Base-by-base conservation (phyloP, 441 rosid species). In the Rhodomyrtus psidioides region DNA sequence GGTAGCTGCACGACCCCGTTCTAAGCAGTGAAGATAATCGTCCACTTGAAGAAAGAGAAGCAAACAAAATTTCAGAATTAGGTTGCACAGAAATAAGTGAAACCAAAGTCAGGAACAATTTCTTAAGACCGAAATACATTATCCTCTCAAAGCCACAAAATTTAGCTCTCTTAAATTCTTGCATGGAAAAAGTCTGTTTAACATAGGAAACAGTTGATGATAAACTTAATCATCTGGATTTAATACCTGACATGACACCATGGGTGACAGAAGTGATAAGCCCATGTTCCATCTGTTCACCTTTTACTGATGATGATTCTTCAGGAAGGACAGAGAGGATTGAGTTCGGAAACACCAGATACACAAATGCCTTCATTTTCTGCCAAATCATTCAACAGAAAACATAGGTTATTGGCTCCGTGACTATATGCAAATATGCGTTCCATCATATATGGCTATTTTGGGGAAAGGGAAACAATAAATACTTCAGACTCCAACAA, bases 291-390 rank as follows among this genome's bases (percentile, higher is more conserved):
- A 88, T 53, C 39, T 91, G 93, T 91, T 97, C 96, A 74, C 93
- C 93, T 88, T 86, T 87, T 23, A 75, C 89, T n/a, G 84, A 88
- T 17, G 87, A 85, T 62, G 92, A 90, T 55, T 86, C 94, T 89
- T 91, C 86, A 3, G 94, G 95, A 39, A 95, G 94, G 75, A 91
- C 93, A 2, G 96, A 94, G 83, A 86, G 92, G 83, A 90, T 85
- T 26, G 96, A 87, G 91, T 95, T 96, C 46, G 98, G 98, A 85
- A 97, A 97, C 86, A 94, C 98, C 89, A 97, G 89, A 92, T 92
- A 94, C 84, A 94, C 93, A 44, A 94, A 93, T 58, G 97, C 96
- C 91, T 90, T 93, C 96, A 94, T 92, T 92, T 94, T 92, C 99
- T 96, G 95, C 85, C 75, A 89, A 87, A 65, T 81, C 23, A 86